These are phyloP conservation scores for Cutaneotrichosporon dermatis DNA, from an alignment of 1,284 basidiomycete genomes.

Conservation along the genomic window DNA sequence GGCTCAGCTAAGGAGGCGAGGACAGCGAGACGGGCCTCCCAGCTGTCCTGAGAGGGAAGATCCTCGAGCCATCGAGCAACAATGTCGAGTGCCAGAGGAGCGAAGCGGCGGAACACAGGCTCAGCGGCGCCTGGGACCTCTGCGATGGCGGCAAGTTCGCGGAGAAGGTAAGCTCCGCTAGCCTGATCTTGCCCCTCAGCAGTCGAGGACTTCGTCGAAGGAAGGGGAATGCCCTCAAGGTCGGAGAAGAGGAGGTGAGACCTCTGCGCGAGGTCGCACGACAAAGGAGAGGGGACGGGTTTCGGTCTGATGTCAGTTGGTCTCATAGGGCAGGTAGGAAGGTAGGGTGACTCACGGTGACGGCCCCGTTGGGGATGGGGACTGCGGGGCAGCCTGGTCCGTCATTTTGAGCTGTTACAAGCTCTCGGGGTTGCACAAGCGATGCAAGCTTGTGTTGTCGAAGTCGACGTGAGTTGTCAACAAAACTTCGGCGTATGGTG, in stretches of 20 bases:
- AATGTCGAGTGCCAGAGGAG: constrained; percentile 39
- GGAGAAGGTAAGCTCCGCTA: constrained; percentile 17
- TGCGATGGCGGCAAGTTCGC: constrained; percentile 25
- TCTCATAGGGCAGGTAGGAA: too few relatives aligned
- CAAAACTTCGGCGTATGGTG: constrained; percentile 6
- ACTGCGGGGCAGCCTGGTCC: constrained; percentile 5
- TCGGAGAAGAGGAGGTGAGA: constrained; percentile 5
- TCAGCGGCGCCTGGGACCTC: constrained; percentile 21
- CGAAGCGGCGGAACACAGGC: constrained; percentile 30
- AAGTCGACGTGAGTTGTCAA: constrained; percentile 1
- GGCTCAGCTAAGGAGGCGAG: constrained; percentile 32
- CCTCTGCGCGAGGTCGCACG: constrained; percentile 12
- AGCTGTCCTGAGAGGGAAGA: constrained; percentile 15
- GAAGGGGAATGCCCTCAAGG: constrained; percentile 4
- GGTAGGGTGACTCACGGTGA: too few relatives aligned
- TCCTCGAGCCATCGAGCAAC: constrained; percentile 39
- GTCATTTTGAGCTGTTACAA: constrained; percentile 3
- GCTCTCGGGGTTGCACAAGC: not conserved
- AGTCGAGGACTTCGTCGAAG: not conserved
- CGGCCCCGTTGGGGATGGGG: too few relatives aligned
- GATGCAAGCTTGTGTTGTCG: not conserved
- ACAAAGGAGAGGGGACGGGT: constrained; percentile 5
- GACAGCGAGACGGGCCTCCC: constrained; percentile 32
- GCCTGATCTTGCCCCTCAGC: not conserved
- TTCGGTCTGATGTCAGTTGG: constrained; percentile 4